Evolutionary conservation across 2,329 filamentous ascomycete species (phyloP).

Genomic region (Hypoxylon sp.): DNA sequence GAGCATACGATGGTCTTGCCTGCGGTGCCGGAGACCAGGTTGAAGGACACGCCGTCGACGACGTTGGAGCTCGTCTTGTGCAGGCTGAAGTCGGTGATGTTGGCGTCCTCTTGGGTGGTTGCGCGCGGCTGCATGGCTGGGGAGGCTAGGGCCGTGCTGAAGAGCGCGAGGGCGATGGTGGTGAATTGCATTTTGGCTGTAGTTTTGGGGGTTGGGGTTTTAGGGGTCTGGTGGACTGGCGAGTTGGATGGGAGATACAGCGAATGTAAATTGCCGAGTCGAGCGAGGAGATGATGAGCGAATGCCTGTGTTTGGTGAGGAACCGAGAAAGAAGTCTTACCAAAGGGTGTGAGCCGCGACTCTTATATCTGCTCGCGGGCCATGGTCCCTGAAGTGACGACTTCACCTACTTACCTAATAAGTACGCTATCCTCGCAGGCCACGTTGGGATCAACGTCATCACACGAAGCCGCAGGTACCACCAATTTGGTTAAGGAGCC

Average conservation of each 20-base stretch:
- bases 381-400: not conserved
- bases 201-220: not conserved
- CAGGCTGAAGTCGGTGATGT: constrained; percentile 45
- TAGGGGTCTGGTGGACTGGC: not conserved
- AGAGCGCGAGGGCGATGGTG: constrained; percentile 40
- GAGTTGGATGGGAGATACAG: not conserved
- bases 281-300: not conserved
- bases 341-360: not conserved
- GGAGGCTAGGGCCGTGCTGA: constrained; percentile 38
- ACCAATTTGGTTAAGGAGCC: constrained; percentile 3
- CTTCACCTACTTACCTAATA: constrained; percentile 15
- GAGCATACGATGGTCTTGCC: constrained; percentile 32
- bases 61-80: constrained; percentile 39
- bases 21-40: constrained; percentile 27
- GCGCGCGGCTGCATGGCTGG: constrained; percentile 3
- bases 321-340: not conserved
- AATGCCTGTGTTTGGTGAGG: constrained; percentile 15
- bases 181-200: constrained; percentile 47
- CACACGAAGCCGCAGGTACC: constrained; percentile 23
- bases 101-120: constrained; percentile 43
- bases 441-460: constrained; percentile 29
- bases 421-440: not conserved
- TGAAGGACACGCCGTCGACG: constrained; percentile 36
- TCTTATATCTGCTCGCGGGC: constrained; percentile 20
- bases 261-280: constrained; percentile 4